Evolutionary conservation across 345 rosid species (phyloP).

Genomic region (Camelina neglecta): DNA sequence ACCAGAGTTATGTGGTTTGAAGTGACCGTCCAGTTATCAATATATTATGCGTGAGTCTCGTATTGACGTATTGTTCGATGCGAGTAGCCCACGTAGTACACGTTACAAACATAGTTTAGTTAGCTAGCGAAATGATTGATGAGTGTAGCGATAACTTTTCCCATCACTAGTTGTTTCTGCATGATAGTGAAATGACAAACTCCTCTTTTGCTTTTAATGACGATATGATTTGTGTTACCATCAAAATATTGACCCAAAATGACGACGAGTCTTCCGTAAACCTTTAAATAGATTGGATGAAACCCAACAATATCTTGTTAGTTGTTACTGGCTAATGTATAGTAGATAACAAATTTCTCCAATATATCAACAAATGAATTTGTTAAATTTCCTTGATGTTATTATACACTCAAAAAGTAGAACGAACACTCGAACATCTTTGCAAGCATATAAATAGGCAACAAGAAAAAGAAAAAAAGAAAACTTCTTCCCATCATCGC

Average conservation of each 20-base stretch:
- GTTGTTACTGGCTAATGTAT: no score
- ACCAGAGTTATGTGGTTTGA: not conserved
- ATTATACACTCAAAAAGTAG: not conserved
- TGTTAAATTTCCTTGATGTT: not conserved
- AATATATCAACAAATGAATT: no score
- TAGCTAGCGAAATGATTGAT: not conserved
- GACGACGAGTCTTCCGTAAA: no score
- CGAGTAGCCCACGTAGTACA: not conserved
- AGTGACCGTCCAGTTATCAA: not conserved
- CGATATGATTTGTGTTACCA: no score
- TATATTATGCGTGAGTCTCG: not conserved
- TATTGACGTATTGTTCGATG: not conserved
- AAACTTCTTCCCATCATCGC: constrained; percentile 16
- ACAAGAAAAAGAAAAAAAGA: not conserved
- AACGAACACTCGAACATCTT: not conserved
- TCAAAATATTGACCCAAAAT: no score
- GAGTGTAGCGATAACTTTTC: not conserved
- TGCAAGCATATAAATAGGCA: not conserved
- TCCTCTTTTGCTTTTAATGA: no score
- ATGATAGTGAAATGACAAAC: not conserved
- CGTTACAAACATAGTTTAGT: not conserved
- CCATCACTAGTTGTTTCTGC: not conserved
- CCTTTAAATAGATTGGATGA: no score
- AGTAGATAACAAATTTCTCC: no score
- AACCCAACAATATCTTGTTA: no score